phyloP scores from a whole-genome alignment of 2,329 filamentous ascomycete genomes.

The Colletotrichum viniferum region DNA sequence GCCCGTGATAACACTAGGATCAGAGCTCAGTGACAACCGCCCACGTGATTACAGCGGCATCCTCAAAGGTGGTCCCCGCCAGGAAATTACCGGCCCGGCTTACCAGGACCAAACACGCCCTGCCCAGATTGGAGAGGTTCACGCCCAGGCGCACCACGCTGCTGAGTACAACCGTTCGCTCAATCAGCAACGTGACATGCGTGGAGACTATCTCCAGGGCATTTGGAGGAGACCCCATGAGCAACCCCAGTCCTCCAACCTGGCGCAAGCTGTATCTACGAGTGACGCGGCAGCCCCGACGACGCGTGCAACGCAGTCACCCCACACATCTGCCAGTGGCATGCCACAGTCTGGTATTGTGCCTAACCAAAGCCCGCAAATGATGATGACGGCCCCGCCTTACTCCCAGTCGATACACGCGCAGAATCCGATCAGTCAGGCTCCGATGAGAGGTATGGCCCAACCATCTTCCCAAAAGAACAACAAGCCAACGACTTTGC shows the following conservation, averaged over 20 bases:
- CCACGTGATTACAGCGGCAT: constrained; percentile 84
- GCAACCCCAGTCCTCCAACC: constrained; percentile 59
- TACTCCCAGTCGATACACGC: constrained; percentile 76
- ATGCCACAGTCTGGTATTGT: constrained; percentile 62
- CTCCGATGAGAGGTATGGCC: constrained; percentile 72
- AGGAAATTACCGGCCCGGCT: constrained; percentile 84
- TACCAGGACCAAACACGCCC: constrained; percentile 88
- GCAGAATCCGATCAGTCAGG: constrained; percentile 74
- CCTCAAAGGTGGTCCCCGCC: constrained; percentile 76
- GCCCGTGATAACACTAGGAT: constrained; percentile 82
- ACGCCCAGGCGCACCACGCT: constrained; percentile 85
- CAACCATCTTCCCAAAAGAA: constrained; percentile 68
- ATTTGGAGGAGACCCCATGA: constrained; percentile 87
- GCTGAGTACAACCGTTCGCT: constrained; percentile 90
- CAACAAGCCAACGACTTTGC: constrained; percentile 66
- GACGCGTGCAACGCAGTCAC: constrained; percentile 60
- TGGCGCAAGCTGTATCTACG: constrained; percentile 51
- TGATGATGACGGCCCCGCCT: constrained; percentile 68
- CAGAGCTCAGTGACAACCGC: constrained; percentile 78
- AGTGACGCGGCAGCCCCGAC: constrained; percentile 50
- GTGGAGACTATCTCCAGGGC: constrained; percentile 78
- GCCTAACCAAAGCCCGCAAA: constrained; percentile 67
- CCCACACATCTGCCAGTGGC: constrained; percentile 59
- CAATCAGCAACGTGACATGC: constrained; percentile 78
- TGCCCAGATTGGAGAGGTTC: constrained; percentile 76